Conservation (phyloP, 106 monocot species). For the Amphibolis antarctica region DNA sequence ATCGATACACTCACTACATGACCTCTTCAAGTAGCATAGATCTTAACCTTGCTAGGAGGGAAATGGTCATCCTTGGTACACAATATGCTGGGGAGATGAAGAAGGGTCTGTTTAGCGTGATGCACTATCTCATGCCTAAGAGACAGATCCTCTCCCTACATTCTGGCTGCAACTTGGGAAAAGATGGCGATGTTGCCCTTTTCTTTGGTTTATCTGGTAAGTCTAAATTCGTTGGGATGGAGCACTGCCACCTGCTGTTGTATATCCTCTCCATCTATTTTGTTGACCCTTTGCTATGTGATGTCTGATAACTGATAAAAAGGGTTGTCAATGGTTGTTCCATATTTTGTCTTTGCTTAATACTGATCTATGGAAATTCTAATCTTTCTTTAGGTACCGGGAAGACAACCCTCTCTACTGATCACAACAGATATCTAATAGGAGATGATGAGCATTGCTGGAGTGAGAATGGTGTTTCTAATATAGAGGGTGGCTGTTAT, state of each 20-base stretch:
- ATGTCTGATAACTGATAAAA: no score
- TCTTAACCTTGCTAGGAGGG: constrained; percentile 77
- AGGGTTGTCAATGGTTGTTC: neutral
- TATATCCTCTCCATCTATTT: neutral
- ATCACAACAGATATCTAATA: constrained; percentile 78
- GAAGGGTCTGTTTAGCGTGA: constrained; percentile 96
- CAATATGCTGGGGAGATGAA: constrained; percentile 99
- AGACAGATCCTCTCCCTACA: constrained; percentile 75
- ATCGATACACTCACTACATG: constrained; percentile 99
- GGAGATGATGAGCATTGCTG: constrained; percentile 97
- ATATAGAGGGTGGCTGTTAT: constrained; percentile 97
- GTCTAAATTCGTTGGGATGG: constrained; percentile 16
- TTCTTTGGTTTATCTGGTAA: constrained; percentile 98
- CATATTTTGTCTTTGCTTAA: neutral
- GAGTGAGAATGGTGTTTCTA: constrained; percentile 87
- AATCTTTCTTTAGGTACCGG: constrained; percentile 46
- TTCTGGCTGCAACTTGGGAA: constrained; percentile 96
- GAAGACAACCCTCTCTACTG: constrained; percentile 90
- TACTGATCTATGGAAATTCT: neutral
- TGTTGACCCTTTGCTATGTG: neutral
- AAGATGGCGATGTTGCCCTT: constrained; percentile 81
- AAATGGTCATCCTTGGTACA: constrained; percentile 97
- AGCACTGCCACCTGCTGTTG: constrained; percentile 6
- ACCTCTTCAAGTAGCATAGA: constrained; percentile 95
- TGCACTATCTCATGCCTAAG: constrained; percentile 99